Evolutionary conservation across 257 asterid species (phyloP), one percentile per base, ranked within the genome.

Genomic region (Haberlea rhodopensis): DNA sequence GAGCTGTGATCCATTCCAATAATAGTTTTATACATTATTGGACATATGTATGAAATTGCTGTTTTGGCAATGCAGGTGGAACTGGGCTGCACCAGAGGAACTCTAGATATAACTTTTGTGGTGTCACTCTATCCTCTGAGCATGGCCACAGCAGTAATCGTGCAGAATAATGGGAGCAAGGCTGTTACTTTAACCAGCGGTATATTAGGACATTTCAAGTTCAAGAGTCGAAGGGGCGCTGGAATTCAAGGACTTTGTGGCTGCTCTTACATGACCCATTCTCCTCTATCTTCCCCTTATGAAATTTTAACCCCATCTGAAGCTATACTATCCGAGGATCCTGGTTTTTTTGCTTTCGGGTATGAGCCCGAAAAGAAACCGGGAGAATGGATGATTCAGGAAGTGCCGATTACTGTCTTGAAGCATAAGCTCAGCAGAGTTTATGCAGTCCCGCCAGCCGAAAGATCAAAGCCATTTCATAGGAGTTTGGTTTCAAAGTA

Each of bases 361-460:
- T 87, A 83, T 84, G 87, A 87, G 79, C 91, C 91, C 0, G 96
- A 90, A 58, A 82, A 67, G 20, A 82, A 80, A 74, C 74, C 78
- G 0, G 95, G 95, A 1, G 67, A 67, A n/a, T 89, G 97, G 97
- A 43, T 72, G 0, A 74, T 64, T 18, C 97, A 89, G 32, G 94
- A 87, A 29, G 91, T 81, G 52, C 95, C 91, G 2, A 75, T 81
- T 51, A 85, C 95, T 1, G 79, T 85, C 2, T 25, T 89, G 74
- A 82, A 73, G 76, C 88, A 87, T 63, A 89, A 87, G 83, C 67
- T 89, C 25, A 83, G 95, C 54, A 83, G 97, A 80, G 79, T 90
- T 16, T 90, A 90, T 7, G 71, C 78, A n/a, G 85, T 83, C 54
- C 83, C 91, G 1, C 88, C 86, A 1, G 71, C 27, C 6, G 81